Evolutionary conservation across 73 alveolate genomes (phyloP).

Genomic region (Stentor coeruleus): DNA sequence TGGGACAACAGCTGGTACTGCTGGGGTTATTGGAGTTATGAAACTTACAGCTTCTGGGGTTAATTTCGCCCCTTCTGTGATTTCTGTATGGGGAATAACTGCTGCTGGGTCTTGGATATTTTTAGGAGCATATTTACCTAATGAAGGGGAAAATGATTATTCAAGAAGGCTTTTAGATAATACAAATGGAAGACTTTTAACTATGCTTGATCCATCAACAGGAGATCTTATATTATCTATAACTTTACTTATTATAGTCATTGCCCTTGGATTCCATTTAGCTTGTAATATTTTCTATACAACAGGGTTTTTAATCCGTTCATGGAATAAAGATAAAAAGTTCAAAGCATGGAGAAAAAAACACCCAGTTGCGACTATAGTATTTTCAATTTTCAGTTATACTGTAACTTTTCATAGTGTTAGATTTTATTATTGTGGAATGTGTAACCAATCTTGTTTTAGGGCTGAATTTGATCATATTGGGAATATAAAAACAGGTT

Average conservation of each 20-base stretch:
- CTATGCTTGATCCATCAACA: not conserved
- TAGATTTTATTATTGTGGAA: not conserved
- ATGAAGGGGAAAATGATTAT: not conserved
- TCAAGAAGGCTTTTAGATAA: conserved; percentile 1
- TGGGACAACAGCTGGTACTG: not conserved
- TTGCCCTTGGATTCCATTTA: conserved; percentile 1
- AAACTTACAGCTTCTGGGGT: conserved; percentile 9
- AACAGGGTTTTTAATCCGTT: not conserved
- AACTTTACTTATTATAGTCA: not conserved
- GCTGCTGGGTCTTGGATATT: conserved; percentile 28
- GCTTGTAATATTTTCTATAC: not conserved
- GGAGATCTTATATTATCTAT: conserved; percentile 6
- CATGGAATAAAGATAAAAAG: not conserved
- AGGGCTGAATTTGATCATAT: conserved; percentile 1
- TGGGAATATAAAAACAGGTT: not conserved
- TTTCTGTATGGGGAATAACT: conserved; percentile 1
- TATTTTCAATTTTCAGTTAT: not conserved
- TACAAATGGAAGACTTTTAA: too few species aligned
- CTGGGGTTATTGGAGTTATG: not conserved
- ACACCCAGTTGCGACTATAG: not conserved
- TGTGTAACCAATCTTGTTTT: conserved; percentile 3
- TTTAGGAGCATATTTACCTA: not conserved
- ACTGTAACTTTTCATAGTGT: not conserved
- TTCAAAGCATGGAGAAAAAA: conserved; percentile 20
- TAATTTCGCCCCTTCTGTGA: not conserved